Conservation (phyloP, 805 yeast species). For the Metschnikowia continentalis region DNA sequence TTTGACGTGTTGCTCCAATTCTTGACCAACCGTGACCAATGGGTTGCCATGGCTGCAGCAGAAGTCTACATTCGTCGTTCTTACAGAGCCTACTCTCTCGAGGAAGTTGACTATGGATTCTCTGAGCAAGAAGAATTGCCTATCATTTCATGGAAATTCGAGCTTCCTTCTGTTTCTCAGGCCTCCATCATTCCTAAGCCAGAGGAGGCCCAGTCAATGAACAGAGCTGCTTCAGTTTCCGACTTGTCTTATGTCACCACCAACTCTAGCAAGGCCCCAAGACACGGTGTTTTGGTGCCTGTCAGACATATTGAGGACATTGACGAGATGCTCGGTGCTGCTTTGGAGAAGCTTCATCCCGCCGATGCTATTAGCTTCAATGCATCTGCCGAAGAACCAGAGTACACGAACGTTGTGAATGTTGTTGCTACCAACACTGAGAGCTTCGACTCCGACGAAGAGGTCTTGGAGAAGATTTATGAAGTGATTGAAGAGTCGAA, state of each 20-base stretch:
- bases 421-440: constrained; percentile 71
- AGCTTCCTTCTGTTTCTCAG: constrained; percentile 71
- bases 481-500: constrained; percentile 64
- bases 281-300: constrained; percentile 84
- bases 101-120: constrained; percentile 62
- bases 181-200: constrained; percentile 57
- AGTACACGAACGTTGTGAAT: constrained; percentile 75
- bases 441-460: constrained; percentile 69
- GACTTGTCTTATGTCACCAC: constrained; percentile 85
- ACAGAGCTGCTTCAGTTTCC: constrained; percentile 88
- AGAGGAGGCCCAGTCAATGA: constrained; percentile 44
- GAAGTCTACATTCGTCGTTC: constrained; percentile 96
- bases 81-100: constrained; percentile 90
- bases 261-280: constrained; percentile 61
- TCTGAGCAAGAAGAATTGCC: constrained; percentile 50
- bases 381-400: constrained; percentile 30
- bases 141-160: constrained; percentile 82
- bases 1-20: constrained; percentile 95
- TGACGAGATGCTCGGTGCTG: constrained; percentile 75
- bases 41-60: constrained; percentile 92
- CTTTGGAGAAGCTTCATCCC: constrained; percentile 65
- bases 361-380: constrained; percentile 35
- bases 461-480: constrained; percentile 56
- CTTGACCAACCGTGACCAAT: constrained; percentile 75
- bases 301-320: constrained; percentile 82